Evolutionary conservation across 2,329 filamentous ascomycete species (phyloP), one percentile per base, ranked within the genome.

Genomic region (Aspergillus sp.): DNA sequence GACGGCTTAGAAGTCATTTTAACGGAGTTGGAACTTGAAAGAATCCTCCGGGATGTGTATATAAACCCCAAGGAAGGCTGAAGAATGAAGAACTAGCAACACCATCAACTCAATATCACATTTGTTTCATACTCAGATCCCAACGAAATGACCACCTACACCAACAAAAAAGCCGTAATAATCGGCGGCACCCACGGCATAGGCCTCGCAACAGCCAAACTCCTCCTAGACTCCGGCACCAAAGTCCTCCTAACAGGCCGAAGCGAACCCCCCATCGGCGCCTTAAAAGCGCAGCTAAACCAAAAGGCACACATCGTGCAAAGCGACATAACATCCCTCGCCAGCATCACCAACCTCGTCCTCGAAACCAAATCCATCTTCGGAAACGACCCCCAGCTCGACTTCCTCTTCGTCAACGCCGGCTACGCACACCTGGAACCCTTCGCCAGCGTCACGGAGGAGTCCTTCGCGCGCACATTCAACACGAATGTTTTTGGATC

Each of bases 171-270:
- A 43, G 57, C 46, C 14, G 17, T 61, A 25, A 45, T 61, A 11
- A 46, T 61, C 23, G 59, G 59, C 6, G 59, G 57, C 27, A 61
- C 45, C n/a, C 59, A 61, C 39, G 59, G 59, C 6, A 61, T 61
- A 19, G 57, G 59, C 15, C 57, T 59, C n/a, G 44, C 57, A 27
- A 59, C 59, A 2, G 57, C 57, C 11, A 50, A 61, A 17, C 46
- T 61, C 19, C 59, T 61, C 15, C 15, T 52, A 4, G 12, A 52
- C 14, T n/a, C 45, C 2, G 57, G 50, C 15, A 43, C 53, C 21
- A 21, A 57, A 40, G 59, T 61, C 40, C 52, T 61, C 31, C 39
- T 61, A 14, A 61, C 59, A 8, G 57, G 57, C 31, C 59, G 59
- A n/a, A 59, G 59, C 23, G 40, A 45, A 17, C 21, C 17, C 2